These are phyloP conservation scores for Malassezia japonica DNA, from an alignment of 1,284 basidiomycete species.

Conservation along the genomic window DNA sequence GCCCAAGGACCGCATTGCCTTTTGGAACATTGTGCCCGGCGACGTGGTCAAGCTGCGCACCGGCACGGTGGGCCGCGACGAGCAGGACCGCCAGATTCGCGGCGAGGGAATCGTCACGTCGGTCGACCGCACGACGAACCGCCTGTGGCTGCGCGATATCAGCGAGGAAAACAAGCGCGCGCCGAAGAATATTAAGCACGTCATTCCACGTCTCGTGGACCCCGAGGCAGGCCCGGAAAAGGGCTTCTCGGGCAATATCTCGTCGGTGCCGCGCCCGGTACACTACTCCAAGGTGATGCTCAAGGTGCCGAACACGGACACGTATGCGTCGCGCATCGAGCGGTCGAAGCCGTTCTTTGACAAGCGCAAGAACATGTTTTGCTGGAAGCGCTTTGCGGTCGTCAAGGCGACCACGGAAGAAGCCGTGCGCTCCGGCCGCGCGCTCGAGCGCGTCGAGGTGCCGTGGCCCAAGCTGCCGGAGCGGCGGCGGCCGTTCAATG, in stretches of 20 bases:
- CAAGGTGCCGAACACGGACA: conserved; percentile 37
- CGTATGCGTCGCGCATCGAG: conserved; percentile 33
- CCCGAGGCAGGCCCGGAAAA: conserved; percentile 27
- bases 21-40: conserved; percentile 50
- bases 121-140: conserved; percentile 39
- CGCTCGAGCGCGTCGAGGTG: conserved; percentile 33
- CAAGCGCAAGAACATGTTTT: conserved; percentile 28
- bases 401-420: conserved; percentile 27
- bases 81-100: conserved; percentile 25
- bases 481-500: conserved; percentile 17
- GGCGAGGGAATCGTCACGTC: conserved; percentile 40
- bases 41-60: conserved; percentile 46
- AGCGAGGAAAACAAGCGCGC: conserved; percentile 36
- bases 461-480: conserved; percentile 37
- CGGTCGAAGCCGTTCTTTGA: conserved; percentile 30
- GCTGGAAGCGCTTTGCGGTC: conserved; percentile 43
- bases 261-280: conserved; percentile 34
- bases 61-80: conserved; percentile 33
- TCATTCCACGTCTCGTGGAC: conserved; percentile 33
- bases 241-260: conserved; percentile 35
- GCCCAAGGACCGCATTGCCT: conserved; percentile 49
- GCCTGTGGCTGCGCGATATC: conserved; percentile 37
- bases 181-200: conserved; percentile 36
- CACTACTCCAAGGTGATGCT: conserved; percentile 48
- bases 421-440: conserved; percentile 20